Base-by-base conservation (phyloP, 2,329 filamentous ascomycete species). In the Aspergillus calidoustus region DNA sequence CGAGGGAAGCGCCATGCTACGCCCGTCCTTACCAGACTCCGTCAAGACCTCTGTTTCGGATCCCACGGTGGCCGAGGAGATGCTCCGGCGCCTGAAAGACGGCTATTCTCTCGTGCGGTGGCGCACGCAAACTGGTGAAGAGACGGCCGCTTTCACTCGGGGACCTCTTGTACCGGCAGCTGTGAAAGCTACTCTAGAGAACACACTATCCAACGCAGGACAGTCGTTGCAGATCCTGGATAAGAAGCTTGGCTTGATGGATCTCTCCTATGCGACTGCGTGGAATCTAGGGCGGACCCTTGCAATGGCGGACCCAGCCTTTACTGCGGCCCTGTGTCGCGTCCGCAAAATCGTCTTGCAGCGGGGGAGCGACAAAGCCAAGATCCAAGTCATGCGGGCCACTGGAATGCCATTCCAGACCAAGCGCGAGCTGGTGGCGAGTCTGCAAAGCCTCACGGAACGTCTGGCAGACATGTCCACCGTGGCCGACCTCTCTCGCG, bases 251-350 rank as follows among this genome's bases (percentile, higher is more conserved):
- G 77, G 77, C 0, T 65, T 83, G 5, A 80, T 82, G 74, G 81
- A 83, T 61, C 54, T 82, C 0, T 77, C 76, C 0, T 83, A 83
- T 66, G 76, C 75, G 0, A 57, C 70, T 0, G 81, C 81, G 0
- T 83, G 81, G 81, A 67, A 79, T 30, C 58, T 82, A 0, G 81
- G 81, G 0, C 74, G 73, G 23, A 72, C 71, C 3, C 53, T 82
- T 38, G 81, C 79, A 0, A 62, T 82, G 0, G 74, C 71, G 0
- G 77, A 79, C 56, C 54, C 61, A 7, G 60, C 62, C 0, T 81
- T 79, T 56, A 70, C 64, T 1, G 61, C 70, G 5, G 71, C 76
- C 0, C 46, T 80, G 31, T 53, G 53, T 5, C 60, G 70, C 23
- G 51, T 76, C 22, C 66, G 74, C 17, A 68, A 41, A 0, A 28